These are phyloP conservation scores for Leccinellum albellum DNA, from an alignment of 768 basidiomycete species.

Conservation along the genomic window DNA sequence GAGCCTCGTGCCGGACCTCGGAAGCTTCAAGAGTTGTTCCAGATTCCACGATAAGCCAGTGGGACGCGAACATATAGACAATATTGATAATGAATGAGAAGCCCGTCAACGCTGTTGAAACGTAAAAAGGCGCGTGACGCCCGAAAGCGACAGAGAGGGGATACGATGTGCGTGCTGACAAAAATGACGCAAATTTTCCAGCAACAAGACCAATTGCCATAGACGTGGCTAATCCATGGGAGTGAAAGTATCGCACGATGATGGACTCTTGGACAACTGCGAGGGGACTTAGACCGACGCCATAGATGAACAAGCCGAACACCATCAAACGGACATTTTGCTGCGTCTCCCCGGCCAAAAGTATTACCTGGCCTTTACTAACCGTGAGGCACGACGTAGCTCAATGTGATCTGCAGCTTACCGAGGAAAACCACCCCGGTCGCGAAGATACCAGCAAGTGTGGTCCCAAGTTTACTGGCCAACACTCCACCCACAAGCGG, in stretches of 20 bases:
- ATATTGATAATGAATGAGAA: slow-evolving; percentile 69
- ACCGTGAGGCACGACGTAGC: slow-evolving; percentile 6
- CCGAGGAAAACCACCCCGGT: slow-evolving; percentile 69
- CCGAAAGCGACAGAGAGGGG: slow-evolving; percentile 69
- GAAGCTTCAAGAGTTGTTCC: slow-evolving; percentile 63
- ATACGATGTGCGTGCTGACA: slow-evolving; percentile 71
- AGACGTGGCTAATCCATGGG: slow-evolving; percentile 69
- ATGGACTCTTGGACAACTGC: slow-evolving; percentile 84
- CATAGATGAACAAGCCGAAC: slow-evolving; percentile 74
- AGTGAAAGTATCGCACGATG: slow-evolving; percentile 77
- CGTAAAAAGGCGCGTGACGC: slow-evolving; percentile 70
- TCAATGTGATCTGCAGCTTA: slow-evolving; percentile 19
- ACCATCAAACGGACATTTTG: slow-evolving; percentile 66
- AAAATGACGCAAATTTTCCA: slow-evolving; percentile 75
- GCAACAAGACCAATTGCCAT: slow-evolving; percentile 82
- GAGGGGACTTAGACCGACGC: slow-evolving; percentile 74
- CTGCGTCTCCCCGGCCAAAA: slow-evolving; percentile 62
- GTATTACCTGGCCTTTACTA: slow-evolving; percentile 54
- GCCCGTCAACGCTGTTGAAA: slow-evolving; percentile 57
- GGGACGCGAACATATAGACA: slow-evolving; percentile 59
- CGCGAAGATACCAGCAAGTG: slow-evolving; percentile 65
- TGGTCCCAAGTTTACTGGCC: slow-evolving; percentile 68
- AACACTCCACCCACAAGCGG: slow-evolving; percentile 75
- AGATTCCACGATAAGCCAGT: slow-evolving; percentile 58
- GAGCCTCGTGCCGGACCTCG: slow-evolving; percentile 56